Evolutionary conservation across 805 yeast species (phyloP), one percentile per base, ranked within the genome.

Genomic region (Ogataea zsoltii): DNA sequence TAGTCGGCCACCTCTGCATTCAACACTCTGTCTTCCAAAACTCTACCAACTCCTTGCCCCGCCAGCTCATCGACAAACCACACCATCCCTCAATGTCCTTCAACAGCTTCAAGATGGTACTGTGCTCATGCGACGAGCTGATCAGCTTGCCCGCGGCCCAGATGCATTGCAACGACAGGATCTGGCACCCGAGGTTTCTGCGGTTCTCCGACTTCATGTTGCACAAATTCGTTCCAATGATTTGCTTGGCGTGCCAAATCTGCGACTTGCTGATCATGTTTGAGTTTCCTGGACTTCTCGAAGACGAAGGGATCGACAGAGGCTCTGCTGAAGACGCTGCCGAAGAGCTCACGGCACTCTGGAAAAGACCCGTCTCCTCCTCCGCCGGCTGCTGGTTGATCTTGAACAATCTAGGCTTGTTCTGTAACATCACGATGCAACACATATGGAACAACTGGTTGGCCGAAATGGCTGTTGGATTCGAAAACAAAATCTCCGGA

Each of bases 361-460:
- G 56, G 38, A 54, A 54, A n/a, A 51, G 43, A 4, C 41, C 42
- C 7, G 42, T 11, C 23, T 29, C 25, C 7, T 38, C 44, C 19
- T 13, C 37, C 33, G 7, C 31, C 32, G 18, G 18, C 16, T 36
- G 45, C 16, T 34, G 39, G 26, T 62, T 46, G 5, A 52, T 18
- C 42, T 67, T 71, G 41, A 57, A 54, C 5, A 57, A 51, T 36
- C 75, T 56, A 14, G 76, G 76, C 50, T 70, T 72, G 36, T 68
- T 68, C 31, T 69, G 72, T 39, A 65, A 56, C 55, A 72, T 48
- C 33, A 72, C 38, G n/a, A 72, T 72, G 34, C 68, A 60, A 2
- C 73, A 68, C 69, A 65, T 67, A 46, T 71, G 76, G 45, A 65
- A 70, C 42, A 71, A 44, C 41, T 71, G 75, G 48, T 67, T 68